Conservation (phyloP, 352 stramenopile species). For the Phytophthora uliginosa region DNA sequence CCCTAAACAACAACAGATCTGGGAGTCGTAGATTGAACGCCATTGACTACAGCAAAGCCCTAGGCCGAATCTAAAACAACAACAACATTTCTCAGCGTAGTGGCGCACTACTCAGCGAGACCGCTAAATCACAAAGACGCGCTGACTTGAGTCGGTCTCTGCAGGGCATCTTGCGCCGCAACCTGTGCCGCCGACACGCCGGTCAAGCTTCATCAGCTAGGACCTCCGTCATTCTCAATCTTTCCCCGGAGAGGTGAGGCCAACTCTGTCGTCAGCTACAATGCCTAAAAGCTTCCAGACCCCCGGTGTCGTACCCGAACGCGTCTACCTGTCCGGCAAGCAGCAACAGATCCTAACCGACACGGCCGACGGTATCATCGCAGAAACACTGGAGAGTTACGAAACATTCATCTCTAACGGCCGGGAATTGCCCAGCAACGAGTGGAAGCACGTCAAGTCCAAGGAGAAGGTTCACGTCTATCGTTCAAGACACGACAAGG, state of each 20-base stretch:
- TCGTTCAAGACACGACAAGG: conserved; percentile 45
- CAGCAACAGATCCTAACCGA: conserved; percentile 52
- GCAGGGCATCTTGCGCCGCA: background rate
- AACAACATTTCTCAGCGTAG: background rate
- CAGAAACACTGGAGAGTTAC: conserved; percentile 64
- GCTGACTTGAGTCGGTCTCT: background rate
- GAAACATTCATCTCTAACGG: conserved; percentile 57
- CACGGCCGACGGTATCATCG: conserved; percentile 62
- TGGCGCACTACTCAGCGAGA: background rate
- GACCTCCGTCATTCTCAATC: background rate
- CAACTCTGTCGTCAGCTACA: background rate
- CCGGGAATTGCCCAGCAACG: conserved; percentile 42
- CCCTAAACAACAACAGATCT: background rate
- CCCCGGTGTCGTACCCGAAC: conserved; percentile 20
- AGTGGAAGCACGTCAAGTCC: conserved; percentile 67
- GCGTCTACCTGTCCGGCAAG: conserved; percentile 26
- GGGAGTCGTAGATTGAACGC: background rate
- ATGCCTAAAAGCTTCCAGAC: conserved; percentile 29
- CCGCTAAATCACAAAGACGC: background rate
- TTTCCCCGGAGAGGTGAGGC: background rate
- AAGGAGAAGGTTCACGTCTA: conserved; percentile 70
- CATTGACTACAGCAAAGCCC: no score
- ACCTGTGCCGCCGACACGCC: background rate
- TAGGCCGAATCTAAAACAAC: no score
- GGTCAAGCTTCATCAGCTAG: background rate